Conservation (phyloP, 805 yeast species). For the Peterozyma xylosa region DNA sequence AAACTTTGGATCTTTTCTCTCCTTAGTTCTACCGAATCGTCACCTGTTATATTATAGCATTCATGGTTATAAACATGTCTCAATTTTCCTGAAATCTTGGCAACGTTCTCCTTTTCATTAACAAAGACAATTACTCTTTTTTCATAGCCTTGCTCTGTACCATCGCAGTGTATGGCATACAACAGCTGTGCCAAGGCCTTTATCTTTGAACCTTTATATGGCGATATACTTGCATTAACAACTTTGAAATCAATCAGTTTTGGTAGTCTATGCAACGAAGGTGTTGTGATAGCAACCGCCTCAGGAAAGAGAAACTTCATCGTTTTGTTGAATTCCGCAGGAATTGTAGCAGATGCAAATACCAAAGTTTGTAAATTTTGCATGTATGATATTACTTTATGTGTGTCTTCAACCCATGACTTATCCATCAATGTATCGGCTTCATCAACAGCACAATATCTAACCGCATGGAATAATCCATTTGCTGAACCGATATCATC, state of each 20-base stretch:
- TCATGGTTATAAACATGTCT: conserved; percentile 43
- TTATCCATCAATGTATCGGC: conserved; percentile 89
- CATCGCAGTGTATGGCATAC: conserved; percentile 79
- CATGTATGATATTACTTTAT: conserved; percentile 40
- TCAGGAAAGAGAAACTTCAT: conserved; percentile 56
- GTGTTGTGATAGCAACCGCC: conserved; percentile 63
- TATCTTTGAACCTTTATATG: conserved; percentile 77
- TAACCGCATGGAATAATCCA: conserved; percentile 34
- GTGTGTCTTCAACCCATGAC: conserved; percentile 65
- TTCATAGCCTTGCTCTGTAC: conserved; percentile 66
- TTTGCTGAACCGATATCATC: conserved; percentile 23
- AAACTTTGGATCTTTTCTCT: conserved; percentile 50
- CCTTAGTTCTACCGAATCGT: conserved; percentile 56
- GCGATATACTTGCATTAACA: conserved; percentile 69
- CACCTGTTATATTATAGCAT: conserved; percentile 61
- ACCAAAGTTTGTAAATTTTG: conserved; percentile 52
- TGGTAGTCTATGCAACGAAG: conserved; percentile 81
- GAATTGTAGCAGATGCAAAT: conserved; percentile 87
- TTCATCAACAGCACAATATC: conserved; percentile 75
- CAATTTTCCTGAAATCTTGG: conserved; percentile 48
- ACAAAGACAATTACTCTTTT: conserved; percentile 84
- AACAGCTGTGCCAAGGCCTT: conserved; percentile 85
- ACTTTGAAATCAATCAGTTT: conserved; percentile 62
- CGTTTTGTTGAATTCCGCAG: conserved; percentile 63
- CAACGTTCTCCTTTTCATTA: conserved; percentile 61